Conservation (phyloP, 176 grass and related monocot species). For the Elaeis guineensis region DNA sequence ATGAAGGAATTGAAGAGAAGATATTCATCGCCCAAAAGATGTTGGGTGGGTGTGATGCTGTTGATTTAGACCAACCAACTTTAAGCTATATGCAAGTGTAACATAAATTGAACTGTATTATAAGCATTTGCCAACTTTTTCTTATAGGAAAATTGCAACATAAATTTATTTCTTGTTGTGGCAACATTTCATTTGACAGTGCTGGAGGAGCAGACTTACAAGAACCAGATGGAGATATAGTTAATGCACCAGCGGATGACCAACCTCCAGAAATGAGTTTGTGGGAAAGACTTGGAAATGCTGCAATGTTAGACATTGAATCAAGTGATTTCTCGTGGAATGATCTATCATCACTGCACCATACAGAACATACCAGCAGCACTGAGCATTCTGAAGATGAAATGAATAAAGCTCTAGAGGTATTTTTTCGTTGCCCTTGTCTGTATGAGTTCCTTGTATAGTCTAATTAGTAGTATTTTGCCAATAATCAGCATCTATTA, state of each 20-base stretch:
- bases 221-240: conserved; percentile 22
- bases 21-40: too few species aligned
- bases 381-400: conserved; percentile 84
- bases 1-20: too few species aligned
- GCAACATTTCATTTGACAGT: conserved; percentile 3
- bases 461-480: too few species aligned
- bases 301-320: conserved; percentile 56
- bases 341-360: conserved; percentile 67
- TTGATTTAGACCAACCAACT: too few species aligned
- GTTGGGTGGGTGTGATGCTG: too few species aligned
- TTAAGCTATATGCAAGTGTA: too few species aligned
- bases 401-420: conserved; percentile 79
- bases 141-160: too few species aligned
- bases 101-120: too few species aligned
- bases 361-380: conserved; percentile 72
- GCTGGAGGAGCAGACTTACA: conserved; percentile 27
- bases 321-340: conserved; percentile 77
- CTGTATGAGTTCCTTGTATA: not conserved
- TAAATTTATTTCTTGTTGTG: conserved; percentile 19
- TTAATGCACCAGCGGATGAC: conserved; percentile 18
- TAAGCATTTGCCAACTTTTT: too few species aligned
- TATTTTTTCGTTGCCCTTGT: conserved; percentile 24
- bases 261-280: conserved; percentile 65
- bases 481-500: too few species aligned
- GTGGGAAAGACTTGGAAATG: conserved; percentile 81